phyloP scores from a whole-genome alignment of 1,284 basidiomycete species.

The Albatrellus sp. region DNA sequence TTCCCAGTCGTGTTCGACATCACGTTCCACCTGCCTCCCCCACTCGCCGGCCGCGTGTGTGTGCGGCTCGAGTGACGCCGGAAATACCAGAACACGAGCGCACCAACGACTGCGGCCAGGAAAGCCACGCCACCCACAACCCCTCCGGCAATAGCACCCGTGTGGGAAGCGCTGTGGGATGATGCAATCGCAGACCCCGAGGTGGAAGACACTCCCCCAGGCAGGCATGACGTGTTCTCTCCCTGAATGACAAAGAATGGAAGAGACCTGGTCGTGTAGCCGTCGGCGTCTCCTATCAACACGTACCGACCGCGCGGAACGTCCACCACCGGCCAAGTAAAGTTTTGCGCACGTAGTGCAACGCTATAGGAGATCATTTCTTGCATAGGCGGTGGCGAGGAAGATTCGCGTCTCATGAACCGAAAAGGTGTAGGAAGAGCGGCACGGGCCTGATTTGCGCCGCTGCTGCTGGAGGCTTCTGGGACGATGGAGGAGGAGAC shows the following conservation, averaged over 20 bases:
- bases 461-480: not conserved
- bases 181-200: constrained; percentile 8
- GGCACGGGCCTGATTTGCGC: not conserved
- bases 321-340: constrained; percentile 14
- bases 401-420: constrained; percentile 1
- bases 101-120: constrained; percentile 12
- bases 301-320: constrained; percentile 16
- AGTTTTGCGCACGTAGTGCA: constrained; percentile 7
- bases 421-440: not conserved
- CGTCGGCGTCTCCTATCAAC: constrained; percentile 5
- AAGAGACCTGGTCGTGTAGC: constrained; percentile 6
- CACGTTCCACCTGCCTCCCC: not conserved
- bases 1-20: not conserved
- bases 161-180: constrained; percentile 11
- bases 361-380: constrained; percentile 7
- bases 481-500: not conserved
- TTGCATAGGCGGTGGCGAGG: constrained; percentile 2
- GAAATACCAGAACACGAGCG: constrained; percentile 13
- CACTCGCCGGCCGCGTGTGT: not conserved
- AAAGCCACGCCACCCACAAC: constrained; percentile 21
- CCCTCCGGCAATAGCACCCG: constrained; percentile 23
- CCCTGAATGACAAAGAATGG: constrained; percentile 14
- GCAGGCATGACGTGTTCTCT: constrained; percentile 11
- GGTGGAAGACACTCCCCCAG: constrained; percentile 4
- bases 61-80: constrained; percentile 10